Conservation (phyloP, 805 yeast genomes). For the Wickerhamomyces kurtzmanii region DNA sequence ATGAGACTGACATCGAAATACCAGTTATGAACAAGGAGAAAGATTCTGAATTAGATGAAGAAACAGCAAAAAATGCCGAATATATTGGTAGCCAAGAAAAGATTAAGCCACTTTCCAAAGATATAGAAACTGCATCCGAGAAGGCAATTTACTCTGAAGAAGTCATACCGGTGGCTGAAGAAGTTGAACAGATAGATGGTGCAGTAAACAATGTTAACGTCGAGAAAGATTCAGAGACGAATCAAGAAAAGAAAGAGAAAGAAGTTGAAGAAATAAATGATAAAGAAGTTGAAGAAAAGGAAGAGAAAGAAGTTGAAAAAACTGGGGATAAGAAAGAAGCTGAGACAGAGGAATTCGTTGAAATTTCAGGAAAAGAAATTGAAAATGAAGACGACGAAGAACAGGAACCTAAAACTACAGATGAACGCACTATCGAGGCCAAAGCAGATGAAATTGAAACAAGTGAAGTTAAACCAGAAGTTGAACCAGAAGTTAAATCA, state of each 20-base stretch:
- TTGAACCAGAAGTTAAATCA: slow-evolving; percentile 4
- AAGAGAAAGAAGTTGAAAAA: slow-evolving; percentile 14
- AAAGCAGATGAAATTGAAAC: slow-evolving; percentile 1
- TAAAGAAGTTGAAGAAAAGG: slow-evolving; percentile 18
- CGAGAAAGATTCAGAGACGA: slow-evolving; percentile 1
- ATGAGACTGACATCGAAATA: too few species aligned
- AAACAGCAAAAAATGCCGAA: slow-evolving; percentile 3
- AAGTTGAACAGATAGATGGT: neutral
- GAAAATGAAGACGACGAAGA: neutral
- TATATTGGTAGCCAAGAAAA: slow-evolving; percentile 1
- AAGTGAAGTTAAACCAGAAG: slow-evolving; percentile 5
- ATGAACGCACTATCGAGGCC: slow-evolving; percentile 1
- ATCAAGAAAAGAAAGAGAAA: slow-evolving; percentile 8
- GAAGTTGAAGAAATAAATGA: slow-evolving; percentile 14
- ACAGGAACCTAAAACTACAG: neutral
- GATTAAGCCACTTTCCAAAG: slow-evolving; percentile 3
- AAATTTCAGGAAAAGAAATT: neutral
- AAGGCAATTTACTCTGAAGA: neutral
- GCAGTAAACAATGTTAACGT: neutral
- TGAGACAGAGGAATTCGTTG: neutral
- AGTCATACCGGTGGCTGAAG: neutral
- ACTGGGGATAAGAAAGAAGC: slow-evolving; percentile 15
- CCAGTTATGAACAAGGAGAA: too few species aligned
- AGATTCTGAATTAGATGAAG: slow-evolving; percentile 5
- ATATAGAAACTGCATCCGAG: neutral